Base-by-base conservation (phyloP, 2,329 filamentous ascomycete species). In the Xylariaceae sp. region DNA sequence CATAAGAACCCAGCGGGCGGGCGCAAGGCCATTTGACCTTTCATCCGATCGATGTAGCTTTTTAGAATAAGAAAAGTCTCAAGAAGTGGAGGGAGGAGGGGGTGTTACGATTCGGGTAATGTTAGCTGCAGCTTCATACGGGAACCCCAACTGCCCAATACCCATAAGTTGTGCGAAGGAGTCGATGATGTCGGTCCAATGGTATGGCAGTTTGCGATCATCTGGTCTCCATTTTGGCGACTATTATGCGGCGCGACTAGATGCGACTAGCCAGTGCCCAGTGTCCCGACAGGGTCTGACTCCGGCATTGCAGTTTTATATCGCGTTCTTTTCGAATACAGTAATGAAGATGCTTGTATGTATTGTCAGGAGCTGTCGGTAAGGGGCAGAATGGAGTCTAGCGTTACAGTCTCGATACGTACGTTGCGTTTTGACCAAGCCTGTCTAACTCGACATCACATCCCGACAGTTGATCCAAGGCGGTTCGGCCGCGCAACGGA, bases 401-500 rank as follows among this genome's bases (percentile, higher is more conserved):
- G 44, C 55, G 46, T 57, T 20, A 41, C 51, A 59, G 44, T 26
- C 29, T 50, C 44, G 37, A 10, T 43, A 41, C 48, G 44, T 48
- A 50, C 50, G 53, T 57, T 52, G 51, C 44, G 26, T 46, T 42
- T 40, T 23, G 43, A 40, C 51, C 40, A 40, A 52, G 44, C 51
- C 32, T 23, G 19, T 56, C 48, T 49, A 57, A 56, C 52, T 51
- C 40, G 56, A 54, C 49, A 16, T 45, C 44, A 54, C 55, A 50
- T 60, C 59, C 61, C 59, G 59, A 62, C 40, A 46, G 52, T 50
- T 54, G 61, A 56, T 60, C 50, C 46, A 56, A 40, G 41, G 43
- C 14, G n/a, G 45, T 50, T 63, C 62, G 62, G 62, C 43, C 40
- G 56, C 56, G 44, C 50, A 56, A 60, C 62, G 63, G 62, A 32